Evolutionary conservation across 2,329 filamentous ascomycete genomes (phyloP).

Genomic region (Penicillium paneum): DNA sequence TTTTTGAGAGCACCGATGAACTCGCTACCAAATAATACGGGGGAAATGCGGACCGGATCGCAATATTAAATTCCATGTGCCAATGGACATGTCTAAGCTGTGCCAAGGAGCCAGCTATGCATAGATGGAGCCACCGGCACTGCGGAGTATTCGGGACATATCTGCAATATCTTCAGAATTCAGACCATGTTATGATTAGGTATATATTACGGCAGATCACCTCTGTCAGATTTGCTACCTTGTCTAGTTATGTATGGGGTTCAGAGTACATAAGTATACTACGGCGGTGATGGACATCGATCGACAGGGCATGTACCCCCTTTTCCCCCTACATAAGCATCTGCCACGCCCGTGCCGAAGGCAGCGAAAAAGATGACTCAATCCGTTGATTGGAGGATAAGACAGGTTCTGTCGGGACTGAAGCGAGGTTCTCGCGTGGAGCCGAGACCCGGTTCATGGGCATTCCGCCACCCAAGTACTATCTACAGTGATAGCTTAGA

Average conservation of each 20-base stretch:
- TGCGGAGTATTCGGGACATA: slow-evolving; percentile 3
- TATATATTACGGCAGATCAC: slow-evolving; percentile 3
- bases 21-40: slow-evolving; percentile 6
- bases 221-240: slow-evolving; percentile 1
- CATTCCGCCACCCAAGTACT: neutral
- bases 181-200: slow-evolving; percentile 2
- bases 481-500: too few relatives aligned
- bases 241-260: neutral
- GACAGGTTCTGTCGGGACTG: neutral
- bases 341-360: slow-evolving; percentile 12
- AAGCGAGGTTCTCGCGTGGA: slow-evolving; percentile 1
- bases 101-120: neutral
- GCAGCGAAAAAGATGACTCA: neutral
- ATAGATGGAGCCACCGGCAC: neutral
- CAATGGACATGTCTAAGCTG: neutral
- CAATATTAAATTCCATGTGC: slow-evolving; percentile 8
- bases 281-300: slow-evolving; percentile 1
- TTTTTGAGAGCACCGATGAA: neutral
- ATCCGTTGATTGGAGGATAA: slow-evolving; percentile 6
- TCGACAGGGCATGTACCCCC: slow-evolving; percentile 12
- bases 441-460: neutral
- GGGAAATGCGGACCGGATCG: slow-evolving; percentile 7
- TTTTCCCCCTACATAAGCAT: slow-evolving; percentile 1
- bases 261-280: neutral
- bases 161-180: neutral